These are phyloP conservation scores for Diaporthe citriasiana DNA, from an alignment of 2,329 filamentous ascomycete species.

Conservation along the genomic window DNA sequence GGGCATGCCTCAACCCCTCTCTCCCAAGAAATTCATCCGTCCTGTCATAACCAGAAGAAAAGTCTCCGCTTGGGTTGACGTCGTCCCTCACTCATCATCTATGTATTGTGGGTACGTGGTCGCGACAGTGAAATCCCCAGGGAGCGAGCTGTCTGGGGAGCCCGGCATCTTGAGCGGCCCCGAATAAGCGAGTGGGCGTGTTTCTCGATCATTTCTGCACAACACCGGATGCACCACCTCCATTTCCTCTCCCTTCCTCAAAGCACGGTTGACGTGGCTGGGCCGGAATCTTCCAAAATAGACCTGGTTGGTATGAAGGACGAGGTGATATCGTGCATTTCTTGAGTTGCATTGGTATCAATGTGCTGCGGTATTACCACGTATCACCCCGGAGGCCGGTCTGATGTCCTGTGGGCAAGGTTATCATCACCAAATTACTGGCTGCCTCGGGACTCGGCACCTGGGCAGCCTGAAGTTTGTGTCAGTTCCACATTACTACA, in stretches of 20 bases:
- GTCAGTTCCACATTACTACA: background rate
- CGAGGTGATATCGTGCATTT: background rate
- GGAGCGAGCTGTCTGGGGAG: background rate
- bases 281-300: background rate
- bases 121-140: background rate
- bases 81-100: background rate
- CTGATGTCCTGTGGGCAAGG: background rate
- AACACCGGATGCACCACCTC: background rate
- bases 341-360: slow-evolving; percentile 1
- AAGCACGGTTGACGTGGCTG: background rate
- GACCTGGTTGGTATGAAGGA: background rate
- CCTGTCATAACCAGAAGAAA: background rate
- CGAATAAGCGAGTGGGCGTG: background rate
- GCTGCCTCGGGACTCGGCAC: background rate
- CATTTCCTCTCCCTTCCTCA: background rate
- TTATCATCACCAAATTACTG: background rate
- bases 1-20: background rate
- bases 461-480: background rate
- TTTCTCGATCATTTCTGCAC: slow-evolving; percentile 11
- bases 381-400: background rate
- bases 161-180: slow-evolving; percentile 11
- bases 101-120: background rate
- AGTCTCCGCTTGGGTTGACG: background rate
- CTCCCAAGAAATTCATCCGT: background rate
- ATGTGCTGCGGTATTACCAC: background rate